Evolutionary conservation across 108 stramenopile genomes (phyloP).

Genomic region (Conticribra guillardii): DNA sequence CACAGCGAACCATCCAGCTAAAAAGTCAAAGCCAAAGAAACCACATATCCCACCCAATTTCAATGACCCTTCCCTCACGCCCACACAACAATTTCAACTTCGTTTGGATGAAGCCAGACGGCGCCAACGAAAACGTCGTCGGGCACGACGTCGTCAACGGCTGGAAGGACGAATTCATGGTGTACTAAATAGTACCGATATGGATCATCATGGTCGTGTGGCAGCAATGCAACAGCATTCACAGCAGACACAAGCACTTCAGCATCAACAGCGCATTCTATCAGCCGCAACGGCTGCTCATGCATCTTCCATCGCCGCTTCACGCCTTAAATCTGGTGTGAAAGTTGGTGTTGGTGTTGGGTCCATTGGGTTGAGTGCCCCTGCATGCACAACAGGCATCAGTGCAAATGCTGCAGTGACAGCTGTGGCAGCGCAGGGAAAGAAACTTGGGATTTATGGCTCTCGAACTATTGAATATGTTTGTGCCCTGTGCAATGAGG

Average conservation of each 20-base stretch:
- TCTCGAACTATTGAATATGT: conserved; percentile 81
- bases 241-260: neutral
- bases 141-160: conserved; percentile 35
- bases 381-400: too few relatives aligned
- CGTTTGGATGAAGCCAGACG: conserved; percentile 42
- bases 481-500: conserved; percentile 84
- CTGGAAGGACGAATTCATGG: conserved; percentile 16
- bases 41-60: conserved; percentile 37
- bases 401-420: too few relatives aligned
- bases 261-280: neutral
- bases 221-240: neutral
- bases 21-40: conserved; percentile 37
- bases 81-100: conserved; percentile 21
- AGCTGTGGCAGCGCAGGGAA: conserved; percentile 7
- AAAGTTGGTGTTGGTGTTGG: neutral
- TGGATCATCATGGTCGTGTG: neutral
- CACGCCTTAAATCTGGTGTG: too few relatives aligned
- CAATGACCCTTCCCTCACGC: conserved; percentile 31
- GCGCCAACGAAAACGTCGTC: conserved; percentile 48
- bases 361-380: neutral
- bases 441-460: conserved; percentile 49
- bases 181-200: too few relatives aligned
- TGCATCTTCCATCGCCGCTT: conserved; percentile 12
- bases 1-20: neutral
- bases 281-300: neutral